Conservation (phyloP, 2,329 filamentous ascomycete species). For the Canariomyces notabilis region DNA sequence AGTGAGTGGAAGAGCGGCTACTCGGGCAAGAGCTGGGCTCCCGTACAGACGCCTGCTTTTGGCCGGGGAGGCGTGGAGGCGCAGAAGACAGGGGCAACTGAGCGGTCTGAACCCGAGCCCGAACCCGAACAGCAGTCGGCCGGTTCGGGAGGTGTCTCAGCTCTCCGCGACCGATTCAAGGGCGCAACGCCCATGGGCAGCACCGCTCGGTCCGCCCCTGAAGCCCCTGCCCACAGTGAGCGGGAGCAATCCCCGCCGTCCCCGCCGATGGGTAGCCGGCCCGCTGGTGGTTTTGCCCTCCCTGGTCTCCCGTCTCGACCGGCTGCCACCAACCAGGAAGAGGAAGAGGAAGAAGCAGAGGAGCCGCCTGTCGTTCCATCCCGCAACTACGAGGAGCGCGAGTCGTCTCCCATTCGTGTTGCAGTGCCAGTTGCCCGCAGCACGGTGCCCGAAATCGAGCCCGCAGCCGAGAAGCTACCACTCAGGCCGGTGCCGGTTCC, state of each 20-base stretch:
- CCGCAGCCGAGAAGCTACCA: constrained; percentile 33
- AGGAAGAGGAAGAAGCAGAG: constrained; percentile 47
- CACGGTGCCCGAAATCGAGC: constrained; percentile 48
- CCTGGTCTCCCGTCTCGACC: constrained; percentile 66
- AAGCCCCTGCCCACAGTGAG: constrained; percentile 37
- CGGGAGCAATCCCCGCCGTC: constrained; percentile 55
- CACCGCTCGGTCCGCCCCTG: constrained; percentile 31
- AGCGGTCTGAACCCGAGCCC: constrained; percentile 43
- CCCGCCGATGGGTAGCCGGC: constrained; percentile 59
- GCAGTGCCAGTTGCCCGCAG: constrained; percentile 77
- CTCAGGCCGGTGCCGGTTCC: constrained; percentile 55
- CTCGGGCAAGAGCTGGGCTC: constrained; percentile 80
- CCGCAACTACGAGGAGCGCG: constrained; percentile 32
- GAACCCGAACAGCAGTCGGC: constrained; percentile 38
- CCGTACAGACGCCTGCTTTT: constrained; percentile 70
- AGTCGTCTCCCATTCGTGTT: constrained; percentile 74
- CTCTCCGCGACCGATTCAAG: constrained; percentile 79
- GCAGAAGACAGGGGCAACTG: constrained; percentile 59
- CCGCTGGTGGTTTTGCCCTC: constrained; percentile 70
- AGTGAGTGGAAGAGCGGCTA: constrained; percentile 90
- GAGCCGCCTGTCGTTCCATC: constrained; percentile 32
- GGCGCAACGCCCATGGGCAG: constrained; percentile 65
- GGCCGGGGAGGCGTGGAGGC: constrained; percentile 57
- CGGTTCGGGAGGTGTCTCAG: constrained; percentile 61
- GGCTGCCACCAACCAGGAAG: constrained; percentile 50